Percentiles rank a stretch among this genome's conserved stretches.
phyloP scores from a whole-genome alignment of 2,329 filamentous ascomycete genomes.

The Clarireedia paspali region DNA sequence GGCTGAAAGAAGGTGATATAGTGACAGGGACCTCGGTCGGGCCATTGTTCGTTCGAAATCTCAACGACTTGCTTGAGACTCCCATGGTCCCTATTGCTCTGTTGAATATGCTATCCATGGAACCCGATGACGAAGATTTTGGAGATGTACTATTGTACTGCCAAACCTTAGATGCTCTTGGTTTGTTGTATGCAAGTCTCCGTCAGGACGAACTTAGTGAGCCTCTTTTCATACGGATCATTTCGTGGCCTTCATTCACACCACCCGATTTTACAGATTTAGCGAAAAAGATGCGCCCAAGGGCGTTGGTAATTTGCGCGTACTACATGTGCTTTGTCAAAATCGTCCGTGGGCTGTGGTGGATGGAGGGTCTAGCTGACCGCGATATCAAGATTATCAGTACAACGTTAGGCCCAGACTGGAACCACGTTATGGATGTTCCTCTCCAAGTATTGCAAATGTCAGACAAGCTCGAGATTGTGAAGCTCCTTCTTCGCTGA shows the following conservation, averaged over 20 bases:
- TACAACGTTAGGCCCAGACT: conserved; percentile 8
- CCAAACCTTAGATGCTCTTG: conserved; percentile 20
- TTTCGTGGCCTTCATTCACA: conserved; percentile 21
- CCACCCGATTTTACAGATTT: conserved; percentile 5
- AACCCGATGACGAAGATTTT: conserved; percentile 21
- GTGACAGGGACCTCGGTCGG: conserved; percentile 10
- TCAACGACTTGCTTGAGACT: conserved; percentile 13
- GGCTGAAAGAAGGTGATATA: conserved; percentile 3
- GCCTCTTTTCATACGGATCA: conserved; percentile 19
- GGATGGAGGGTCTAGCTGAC: conserved; percentile 16
- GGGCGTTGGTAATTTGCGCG: conserved; percentile 17
- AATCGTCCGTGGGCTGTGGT: conserved; percentile 16
- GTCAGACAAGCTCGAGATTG: conserved; percentile 7
- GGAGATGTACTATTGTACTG: conserved; percentile 20
- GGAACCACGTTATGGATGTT: conserved; percentile 10
- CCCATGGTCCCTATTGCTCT: conserved; percentile 21
- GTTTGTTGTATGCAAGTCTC: conserved; percentile 23
- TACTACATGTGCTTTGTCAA: conserved; percentile 19
- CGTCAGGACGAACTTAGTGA: conserved; percentile 17
- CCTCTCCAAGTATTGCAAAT: conserved; percentile 10
- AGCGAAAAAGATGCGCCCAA: conserved; percentile 12
- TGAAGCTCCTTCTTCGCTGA: conserved; percentile 23
- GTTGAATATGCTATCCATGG: conserved; percentile 21
- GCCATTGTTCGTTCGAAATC: conserved; percentile 21
- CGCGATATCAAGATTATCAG: conserved; percentile 12